Conservation (phyloP, 345 rosid species). For the Erodium maritimum region DNA sequence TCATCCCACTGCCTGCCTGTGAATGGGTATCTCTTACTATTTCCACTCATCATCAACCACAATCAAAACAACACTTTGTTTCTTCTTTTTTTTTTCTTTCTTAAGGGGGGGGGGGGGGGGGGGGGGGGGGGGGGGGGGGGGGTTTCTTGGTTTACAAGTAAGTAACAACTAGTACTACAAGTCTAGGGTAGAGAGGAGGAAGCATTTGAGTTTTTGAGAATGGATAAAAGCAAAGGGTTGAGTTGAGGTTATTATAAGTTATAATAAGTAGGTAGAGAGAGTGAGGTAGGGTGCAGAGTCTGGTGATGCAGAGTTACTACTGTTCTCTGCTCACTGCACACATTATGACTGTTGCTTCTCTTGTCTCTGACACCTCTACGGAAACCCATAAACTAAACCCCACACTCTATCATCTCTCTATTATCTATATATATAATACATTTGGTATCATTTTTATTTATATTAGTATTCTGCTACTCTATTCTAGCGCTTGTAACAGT, state of each 20-base stretch:
- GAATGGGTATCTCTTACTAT: slow-evolving; percentile 46
- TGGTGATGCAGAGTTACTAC: too few species aligned
- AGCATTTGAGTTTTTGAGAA: slow-evolving; percentile 28
- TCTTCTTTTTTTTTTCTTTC: too few species aligned
- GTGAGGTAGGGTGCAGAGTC: background rate
- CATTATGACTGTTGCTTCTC: slow-evolving; percentile 43
- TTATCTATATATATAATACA: too few species aligned
- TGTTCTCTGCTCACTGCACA: slow-evolving; percentile 7
- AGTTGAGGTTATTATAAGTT: background rate
- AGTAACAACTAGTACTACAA: too few species aligned
- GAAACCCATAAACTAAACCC: slow-evolving; percentile 53
- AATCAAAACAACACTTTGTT: background rate
- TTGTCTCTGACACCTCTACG: slow-evolving; percentile 67
- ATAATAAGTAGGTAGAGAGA: background rate
- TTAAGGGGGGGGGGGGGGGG: too few species aligned
- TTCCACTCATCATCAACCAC: slow-evolving; percentile 18
- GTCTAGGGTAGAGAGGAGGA: slow-evolving; percentile 31
- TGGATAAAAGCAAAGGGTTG: slow-evolving; percentile 34
- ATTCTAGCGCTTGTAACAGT: too few species aligned
- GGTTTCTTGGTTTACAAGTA: too few species aligned
- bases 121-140: too few species aligned
- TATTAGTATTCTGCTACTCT: too few species aligned
- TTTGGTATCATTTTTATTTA: too few species aligned
- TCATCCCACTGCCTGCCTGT: slow-evolving; percentile 83
- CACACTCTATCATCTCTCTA: too few species aligned